A percentile compares a stretch with the other conserved stretches of the same genome.
These are phyloP conservation scores for Trametes sanguinea DNA, from an alignment of 768 basidiomycete species.

Conservation along the genomic window DNA sequence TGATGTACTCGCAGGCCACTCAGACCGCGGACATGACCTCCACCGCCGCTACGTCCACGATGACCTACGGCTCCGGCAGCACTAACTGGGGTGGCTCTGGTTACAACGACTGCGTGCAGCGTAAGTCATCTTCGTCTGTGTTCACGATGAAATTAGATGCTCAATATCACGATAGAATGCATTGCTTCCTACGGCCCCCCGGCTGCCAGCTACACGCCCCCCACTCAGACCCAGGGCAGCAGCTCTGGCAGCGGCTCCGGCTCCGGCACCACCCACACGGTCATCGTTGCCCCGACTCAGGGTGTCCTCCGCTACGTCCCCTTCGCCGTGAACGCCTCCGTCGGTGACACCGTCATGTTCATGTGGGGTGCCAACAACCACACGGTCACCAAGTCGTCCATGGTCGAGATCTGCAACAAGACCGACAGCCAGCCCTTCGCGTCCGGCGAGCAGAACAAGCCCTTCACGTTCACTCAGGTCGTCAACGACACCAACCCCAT, in stretches of 20 bases:
- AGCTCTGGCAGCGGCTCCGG: constrained; percentile 30
- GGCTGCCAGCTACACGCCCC: constrained; percentile 32
- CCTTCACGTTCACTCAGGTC: constrained; percentile 67
- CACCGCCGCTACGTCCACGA: constrained; percentile 4
- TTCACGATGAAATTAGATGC: background rate
- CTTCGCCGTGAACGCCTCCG: constrained; percentile 71
- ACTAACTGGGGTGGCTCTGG: constrained; percentile 56
- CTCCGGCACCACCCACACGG: constrained; percentile 62
- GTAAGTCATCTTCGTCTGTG: constrained; percentile 42
- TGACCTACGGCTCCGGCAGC: constrained; percentile 62
- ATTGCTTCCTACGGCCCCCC: constrained; percentile 56
- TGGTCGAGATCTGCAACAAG: constrained; percentile 73
- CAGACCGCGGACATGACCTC: background rate
- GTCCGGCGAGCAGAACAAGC: constrained; percentile 63
- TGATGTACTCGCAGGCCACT: constrained; percentile 7
- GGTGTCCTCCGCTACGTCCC: constrained; percentile 78
- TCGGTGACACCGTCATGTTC: constrained; percentile 76
- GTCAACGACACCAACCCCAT: constrained; percentile 74
- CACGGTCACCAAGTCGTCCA: constrained; percentile 80
- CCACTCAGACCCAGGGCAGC: constrained; percentile 18
- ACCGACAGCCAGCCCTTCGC: constrained; percentile 58
- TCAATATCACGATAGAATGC: constrained; percentile 50
- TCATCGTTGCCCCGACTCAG: constrained; percentile 76
- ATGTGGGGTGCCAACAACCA: constrained; percentile 79
- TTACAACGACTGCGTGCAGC: constrained; percentile 71